Evolutionary conservation across 2,329 filamentous ascomycete genomes (phyloP).

Genomic region (Penicillium hordei): DNA sequence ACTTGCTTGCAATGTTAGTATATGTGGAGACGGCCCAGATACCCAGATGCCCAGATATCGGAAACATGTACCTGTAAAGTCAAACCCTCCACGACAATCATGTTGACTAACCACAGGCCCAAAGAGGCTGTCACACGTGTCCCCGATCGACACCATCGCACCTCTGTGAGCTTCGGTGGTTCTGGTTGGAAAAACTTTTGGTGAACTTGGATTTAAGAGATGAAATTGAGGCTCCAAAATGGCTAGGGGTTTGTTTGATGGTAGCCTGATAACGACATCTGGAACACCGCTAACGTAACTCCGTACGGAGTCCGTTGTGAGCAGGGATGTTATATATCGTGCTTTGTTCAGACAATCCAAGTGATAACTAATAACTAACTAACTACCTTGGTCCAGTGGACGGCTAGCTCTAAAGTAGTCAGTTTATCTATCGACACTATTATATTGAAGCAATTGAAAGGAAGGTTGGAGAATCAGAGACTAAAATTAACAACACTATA

Average conservation of each 20-base stretch:
- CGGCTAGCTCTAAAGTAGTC: not conserved
- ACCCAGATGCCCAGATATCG: not conserved
- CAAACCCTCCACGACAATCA: not conserved
- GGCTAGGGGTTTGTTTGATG: not conserved
- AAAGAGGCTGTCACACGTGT: not conserved
- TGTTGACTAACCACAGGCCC: not conserved
- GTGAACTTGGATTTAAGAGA: not conserved
- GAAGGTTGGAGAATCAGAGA: not conserved
- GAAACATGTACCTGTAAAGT: not conserved
- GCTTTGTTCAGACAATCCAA: not conserved
- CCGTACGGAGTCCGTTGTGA: not conserved
- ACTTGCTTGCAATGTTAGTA: not conserved
- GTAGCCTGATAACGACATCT: not conserved
- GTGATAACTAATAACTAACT: too few relatives aligned
- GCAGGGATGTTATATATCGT: not conserved
- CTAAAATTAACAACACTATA: slow-evolving; percentile 19
- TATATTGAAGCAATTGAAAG: not conserved
- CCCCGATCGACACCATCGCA: not conserved
- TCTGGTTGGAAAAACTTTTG: not conserved
- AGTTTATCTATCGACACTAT: not conserved
- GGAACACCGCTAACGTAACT: not conserved
- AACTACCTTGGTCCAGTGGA: not conserved
- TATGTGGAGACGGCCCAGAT: not conserved
- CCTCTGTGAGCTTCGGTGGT: not conserved
- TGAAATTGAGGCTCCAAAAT: not conserved